phyloP scores from a whole-genome alignment of 345 rosid species.

The Nephelium lappaceum region DNA sequence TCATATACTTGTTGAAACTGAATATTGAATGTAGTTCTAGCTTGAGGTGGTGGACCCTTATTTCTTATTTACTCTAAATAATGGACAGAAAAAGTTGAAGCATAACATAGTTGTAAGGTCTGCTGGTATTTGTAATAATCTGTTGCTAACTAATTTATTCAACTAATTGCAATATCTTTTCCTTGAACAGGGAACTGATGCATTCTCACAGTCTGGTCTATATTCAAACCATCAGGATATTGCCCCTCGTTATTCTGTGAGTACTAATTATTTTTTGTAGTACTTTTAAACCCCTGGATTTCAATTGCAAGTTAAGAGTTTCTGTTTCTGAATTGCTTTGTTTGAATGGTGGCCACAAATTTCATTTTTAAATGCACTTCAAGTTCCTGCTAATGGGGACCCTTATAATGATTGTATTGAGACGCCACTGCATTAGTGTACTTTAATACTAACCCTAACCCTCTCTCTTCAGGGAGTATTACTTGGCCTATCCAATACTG shows the following conservation, averaged over 20 bases:
- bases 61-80: not conserved
- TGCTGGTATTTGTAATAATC: not conserved
- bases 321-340: not conserved
- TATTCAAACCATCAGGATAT: conserved; percentile 97
- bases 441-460: not conserved
- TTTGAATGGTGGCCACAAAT: not conserved
- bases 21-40: not conserved
- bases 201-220: conserved; percentile 93
- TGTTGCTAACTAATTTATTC: not conserved
- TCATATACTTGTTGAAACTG: not conserved
- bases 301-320: not conserved
- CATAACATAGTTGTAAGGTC: not conserved
- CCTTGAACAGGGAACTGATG: conserved; percentile 71
- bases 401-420: not conserved
- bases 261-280: conserved; percentile 24
- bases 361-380: not conserved
- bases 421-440: not conserved
- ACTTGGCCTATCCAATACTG: conserved; percentile 91
- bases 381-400: not conserved
- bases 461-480: conserved; percentile 75
- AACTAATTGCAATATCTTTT: not conserved
- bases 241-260: conserved; percentile 93
- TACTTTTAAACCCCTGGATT: not conserved
- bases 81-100: not conserved
- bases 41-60: not conserved